Conservation (phyloP, 805 yeast species). For the Zygosaccharomyces siamensis region DNA sequence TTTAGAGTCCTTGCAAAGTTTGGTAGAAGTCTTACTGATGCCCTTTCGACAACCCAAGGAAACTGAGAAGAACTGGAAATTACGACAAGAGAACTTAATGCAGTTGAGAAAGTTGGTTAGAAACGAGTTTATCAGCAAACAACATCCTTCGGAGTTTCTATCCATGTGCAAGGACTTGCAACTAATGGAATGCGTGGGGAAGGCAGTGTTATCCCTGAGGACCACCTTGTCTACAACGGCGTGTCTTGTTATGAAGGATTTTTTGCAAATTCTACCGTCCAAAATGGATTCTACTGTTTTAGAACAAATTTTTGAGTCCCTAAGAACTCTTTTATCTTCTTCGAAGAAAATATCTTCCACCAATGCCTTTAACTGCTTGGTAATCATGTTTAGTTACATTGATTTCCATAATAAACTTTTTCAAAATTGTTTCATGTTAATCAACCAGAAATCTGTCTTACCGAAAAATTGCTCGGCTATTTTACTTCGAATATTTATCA, state of each 20-base stretch:
- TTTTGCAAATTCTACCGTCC: conserved; percentile 30
- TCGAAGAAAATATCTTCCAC: conserved; percentile 38
- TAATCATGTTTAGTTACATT: conserved; percentile 53
- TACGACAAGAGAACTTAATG: conserved; percentile 58
- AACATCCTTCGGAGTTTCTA: conserved; percentile 41
- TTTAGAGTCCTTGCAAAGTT: conserved; percentile 22
- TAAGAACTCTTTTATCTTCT: conserved; percentile 35
- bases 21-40: conserved; percentile 25
- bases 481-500: conserved; percentile 61
- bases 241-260: conserved; percentile 71
- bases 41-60: conserved; percentile 65
- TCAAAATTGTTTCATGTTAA: conserved; percentile 45
- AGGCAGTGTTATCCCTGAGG: conserved; percentile 67
- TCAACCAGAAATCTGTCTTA: conserved; percentile 64
- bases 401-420: conserved; percentile 50
- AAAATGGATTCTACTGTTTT: conserved; percentile 30
- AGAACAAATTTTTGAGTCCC: conserved; percentile 34
- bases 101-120: conserved; percentile 43
- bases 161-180: conserved; percentile 34
- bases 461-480: conserved; percentile 65
- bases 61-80: conserved; percentile 82
- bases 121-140: background rate
- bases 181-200: conserved; percentile 56
- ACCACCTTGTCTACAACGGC: conserved; percentile 77
- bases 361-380: conserved; percentile 37